Conservation (phyloP, 2,329 filamentous ascomycete genomes). For the Aspergillus thermomutatus region DNA sequence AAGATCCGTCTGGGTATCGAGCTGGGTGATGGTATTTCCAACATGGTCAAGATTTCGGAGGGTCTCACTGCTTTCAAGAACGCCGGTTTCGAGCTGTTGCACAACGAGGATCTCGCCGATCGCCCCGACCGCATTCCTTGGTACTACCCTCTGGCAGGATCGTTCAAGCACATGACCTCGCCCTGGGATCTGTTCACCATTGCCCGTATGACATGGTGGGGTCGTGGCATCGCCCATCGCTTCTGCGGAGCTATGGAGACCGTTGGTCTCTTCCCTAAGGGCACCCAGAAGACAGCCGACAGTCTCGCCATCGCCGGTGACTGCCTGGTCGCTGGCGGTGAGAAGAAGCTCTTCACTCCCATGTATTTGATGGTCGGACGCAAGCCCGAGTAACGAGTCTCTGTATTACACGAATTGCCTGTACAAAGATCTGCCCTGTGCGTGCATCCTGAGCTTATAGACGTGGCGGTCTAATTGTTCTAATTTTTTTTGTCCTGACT, state of each 20-base stretch:
- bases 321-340: slow-evolving; percentile 79
- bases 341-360: slow-evolving; percentile 90
- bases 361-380: slow-evolving; percentile 97
- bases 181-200: slow-evolving; percentile 78
- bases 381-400: slow-evolving; percentile 60
- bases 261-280: slow-evolving; percentile 70
- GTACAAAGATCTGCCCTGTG: slow-evolving; percentile 10
- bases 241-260: slow-evolving; percentile 74
- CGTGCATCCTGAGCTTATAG: slow-evolving; percentile 11
- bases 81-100: slow-evolving; percentile 79
- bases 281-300: slow-evolving; percentile 93
- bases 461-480: slow-evolving; percentile 20
- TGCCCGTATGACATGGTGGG: slow-evolving; percentile 82
- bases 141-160: slow-evolving; percentile 89
- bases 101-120: slow-evolving; percentile 82
- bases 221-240: slow-evolving; percentile 70
- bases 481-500: slow-evolving; percentile 11
- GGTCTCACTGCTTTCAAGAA: slow-evolving; percentile 78
- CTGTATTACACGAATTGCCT: slow-evolving; percentile 1
- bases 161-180: slow-evolving; percentile 78
- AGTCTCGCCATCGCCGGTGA: slow-evolving; percentile 79
- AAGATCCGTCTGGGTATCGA: slow-evolving; percentile 92
- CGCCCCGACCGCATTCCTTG: slow-evolving; percentile 74
- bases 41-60: slow-evolving; percentile 88
- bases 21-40: slow-evolving; percentile 92